Evolutionary conservation across 148 eudicot species (phyloP).

Genomic region (Chenopodium album): DNA sequence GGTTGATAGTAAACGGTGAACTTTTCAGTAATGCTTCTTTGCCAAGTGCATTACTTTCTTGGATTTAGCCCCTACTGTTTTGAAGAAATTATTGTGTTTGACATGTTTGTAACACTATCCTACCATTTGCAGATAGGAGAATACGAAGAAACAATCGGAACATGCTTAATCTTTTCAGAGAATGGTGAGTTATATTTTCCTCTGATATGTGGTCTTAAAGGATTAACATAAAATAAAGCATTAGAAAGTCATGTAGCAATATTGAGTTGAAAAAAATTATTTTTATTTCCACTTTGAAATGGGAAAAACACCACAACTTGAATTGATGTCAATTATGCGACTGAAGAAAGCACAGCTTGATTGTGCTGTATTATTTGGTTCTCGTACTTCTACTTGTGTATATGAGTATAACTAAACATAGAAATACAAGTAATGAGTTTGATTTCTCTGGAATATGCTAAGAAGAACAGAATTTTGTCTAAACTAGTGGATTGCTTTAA

Average conservation of each 20-base stretch:
- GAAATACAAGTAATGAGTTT: background rate
- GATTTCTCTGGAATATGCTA: background rate
- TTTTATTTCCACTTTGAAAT: too few relatives aligned
- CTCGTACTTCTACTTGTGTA: background rate
- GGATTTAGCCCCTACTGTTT: background rate
- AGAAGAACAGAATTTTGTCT: background rate
- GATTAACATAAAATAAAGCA: background rate
- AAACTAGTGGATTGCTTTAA: background rate
- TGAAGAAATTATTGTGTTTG: background rate
- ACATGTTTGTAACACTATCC: background rate
- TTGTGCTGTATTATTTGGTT: background rate
- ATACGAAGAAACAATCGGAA: conserved; percentile 83
- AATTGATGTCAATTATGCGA: background rate
- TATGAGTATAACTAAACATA: too few relatives aligned
- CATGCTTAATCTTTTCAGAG: conserved; percentile 74
- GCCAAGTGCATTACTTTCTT: background rate
- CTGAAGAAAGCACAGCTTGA: background rate
- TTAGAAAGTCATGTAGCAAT: background rate
- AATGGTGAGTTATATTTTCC: conserved; percentile 37
- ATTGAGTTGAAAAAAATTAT: too few relatives aligned
- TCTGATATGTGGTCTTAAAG: background rate
- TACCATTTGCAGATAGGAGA: conserved; percentile 58
- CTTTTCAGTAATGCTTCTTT: background rate
- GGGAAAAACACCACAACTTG: background rate
- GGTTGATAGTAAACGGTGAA: background rate